phyloP scores from a whole-genome alignment of 208 protist genomes.

The Balamuthia mandrillaris region DNA sequence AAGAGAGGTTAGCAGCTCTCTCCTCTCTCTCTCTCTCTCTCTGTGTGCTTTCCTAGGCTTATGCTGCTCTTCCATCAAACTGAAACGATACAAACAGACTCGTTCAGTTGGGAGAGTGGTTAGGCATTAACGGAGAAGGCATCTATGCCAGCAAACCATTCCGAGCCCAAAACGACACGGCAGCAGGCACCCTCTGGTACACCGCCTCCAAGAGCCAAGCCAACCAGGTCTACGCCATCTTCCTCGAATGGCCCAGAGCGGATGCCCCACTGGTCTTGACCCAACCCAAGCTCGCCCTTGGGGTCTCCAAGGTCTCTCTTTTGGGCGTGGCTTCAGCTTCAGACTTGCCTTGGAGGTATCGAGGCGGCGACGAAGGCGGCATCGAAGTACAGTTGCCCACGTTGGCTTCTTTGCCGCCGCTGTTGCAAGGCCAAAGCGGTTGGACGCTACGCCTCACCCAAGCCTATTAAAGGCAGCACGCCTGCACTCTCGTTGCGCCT shows the following conservation, averaged over 20 bases:
- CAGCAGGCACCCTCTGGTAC: not conserved
- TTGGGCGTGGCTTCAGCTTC: not conserved
- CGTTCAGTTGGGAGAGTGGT: conserved; percentile 43
- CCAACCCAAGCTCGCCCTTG: not conserved
- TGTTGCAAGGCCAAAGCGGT: not conserved
- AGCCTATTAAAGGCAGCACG: not conserved
- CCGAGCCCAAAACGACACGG: conserved; percentile 43
- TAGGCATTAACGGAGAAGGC: conserved; percentile 51
- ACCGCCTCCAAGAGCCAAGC: not conserved
- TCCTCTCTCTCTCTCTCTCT: too few species aligned
- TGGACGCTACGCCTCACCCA: not conserved
- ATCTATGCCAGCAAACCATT: conserved; percentile 47
- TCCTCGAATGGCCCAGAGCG: not conserved
- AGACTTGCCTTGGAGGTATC: not conserved
- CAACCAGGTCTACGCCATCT: conserved; percentile 15
- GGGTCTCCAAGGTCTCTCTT: not conserved
- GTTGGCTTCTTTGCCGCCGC: not conserved
- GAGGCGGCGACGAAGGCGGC: not conserved
- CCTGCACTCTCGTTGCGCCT: not conserved
- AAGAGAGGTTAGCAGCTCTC: too few species aligned
- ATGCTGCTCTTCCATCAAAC: too few species aligned
- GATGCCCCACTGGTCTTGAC: not conserved
- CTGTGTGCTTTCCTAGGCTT: too few species aligned
- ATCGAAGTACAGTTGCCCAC: not conserved
- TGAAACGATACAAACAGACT: too few species aligned